These are phyloP conservation scores for Thelephora aurantiotincta DNA, from an alignment of 768 basidiomycete species.

Conservation along the genomic window DNA sequence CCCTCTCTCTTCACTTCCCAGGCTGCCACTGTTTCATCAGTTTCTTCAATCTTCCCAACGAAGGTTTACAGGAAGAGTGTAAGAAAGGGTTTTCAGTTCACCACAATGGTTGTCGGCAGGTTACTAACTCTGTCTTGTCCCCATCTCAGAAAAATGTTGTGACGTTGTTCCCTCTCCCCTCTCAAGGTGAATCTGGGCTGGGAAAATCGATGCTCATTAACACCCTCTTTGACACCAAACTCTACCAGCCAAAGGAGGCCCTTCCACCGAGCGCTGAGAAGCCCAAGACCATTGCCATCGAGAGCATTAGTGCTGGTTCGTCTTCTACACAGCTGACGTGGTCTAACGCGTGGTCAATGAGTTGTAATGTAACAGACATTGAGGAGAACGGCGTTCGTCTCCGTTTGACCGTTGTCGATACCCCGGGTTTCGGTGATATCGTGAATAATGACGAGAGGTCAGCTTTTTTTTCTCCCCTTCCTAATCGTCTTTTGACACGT, in stretches of 20 bases:
- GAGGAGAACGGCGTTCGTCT: constrained; percentile 97
- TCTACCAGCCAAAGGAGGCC: constrained; percentile 83
- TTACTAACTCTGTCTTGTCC: constrained; percentile 5
- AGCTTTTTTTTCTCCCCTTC: constrained; percentile 10
- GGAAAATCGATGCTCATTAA: constrained; percentile 99
- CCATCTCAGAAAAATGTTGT: not conserved
- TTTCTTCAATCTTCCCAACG: constrained; percentile 97
- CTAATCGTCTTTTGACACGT: constrained; percentile 1
- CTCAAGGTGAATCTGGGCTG: constrained; percentile 86
- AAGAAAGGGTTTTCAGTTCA: constrained; percentile 98
- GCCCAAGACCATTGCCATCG: constrained; percentile 90
- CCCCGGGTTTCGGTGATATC: constrained; percentile 97
- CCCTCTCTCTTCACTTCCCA: constrained; percentile 33
- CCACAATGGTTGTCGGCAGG: constrained; percentile 96
- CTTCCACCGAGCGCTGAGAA: constrained; percentile 74
- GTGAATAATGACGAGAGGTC: constrained; percentile 98
- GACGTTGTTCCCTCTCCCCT: not conserved
- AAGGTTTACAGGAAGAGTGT: constrained; percentile 99
- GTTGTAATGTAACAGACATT: constrained; percentile 51
- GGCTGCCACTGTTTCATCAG: constrained; percentile 51
- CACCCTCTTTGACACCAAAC: constrained; percentile 93
- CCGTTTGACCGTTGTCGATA: constrained; percentile 95
- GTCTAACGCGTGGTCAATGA: not conserved
- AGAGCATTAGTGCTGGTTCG: constrained; percentile 94
- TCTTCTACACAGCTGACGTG: not conserved